Conservation (phyloP, 2,329 filamentous ascomycete genomes). For the Fusarium burgessii region DNA sequence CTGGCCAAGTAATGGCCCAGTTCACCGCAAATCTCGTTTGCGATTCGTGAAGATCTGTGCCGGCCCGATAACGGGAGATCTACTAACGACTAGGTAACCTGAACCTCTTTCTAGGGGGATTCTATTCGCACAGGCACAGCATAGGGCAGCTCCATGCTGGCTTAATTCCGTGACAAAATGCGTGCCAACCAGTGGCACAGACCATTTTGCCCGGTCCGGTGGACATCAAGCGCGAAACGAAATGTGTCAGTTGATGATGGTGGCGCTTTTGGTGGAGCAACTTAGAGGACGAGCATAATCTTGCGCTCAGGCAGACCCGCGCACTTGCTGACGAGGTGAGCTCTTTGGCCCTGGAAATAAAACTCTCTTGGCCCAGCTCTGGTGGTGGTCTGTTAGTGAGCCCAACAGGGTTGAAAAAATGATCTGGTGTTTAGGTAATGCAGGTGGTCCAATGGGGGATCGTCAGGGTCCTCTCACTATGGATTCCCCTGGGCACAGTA, state of each 20-base stretch:
- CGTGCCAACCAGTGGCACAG: conserved; percentile 36
- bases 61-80: conserved; percentile 45
- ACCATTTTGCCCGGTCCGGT: conserved; percentile 26
- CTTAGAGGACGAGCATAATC: conserved; percentile 29
- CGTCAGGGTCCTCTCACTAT: conserved; percentile 44
- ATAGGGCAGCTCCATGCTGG: conserved; percentile 16
- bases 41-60: conserved; percentile 31
- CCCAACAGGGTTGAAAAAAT: conserved; percentile 29
- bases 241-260: conserved; percentile 43
- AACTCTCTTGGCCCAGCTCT: conserved; percentile 2
- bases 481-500: conserved; percentile 18
- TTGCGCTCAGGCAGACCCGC: conserved; percentile 30
- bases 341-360: neutral
- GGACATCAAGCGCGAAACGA: conserved; percentile 23
- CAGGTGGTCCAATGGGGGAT: conserved; percentile 32
- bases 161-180: conserved; percentile 28
- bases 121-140: conserved; percentile 24
- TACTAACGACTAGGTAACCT: conserved; percentile 27
- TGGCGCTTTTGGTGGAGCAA: conserved; percentile 23
- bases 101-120: conserved; percentile 23
- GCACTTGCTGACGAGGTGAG: conserved; percentile 22
- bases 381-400: conserved; percentile 30
- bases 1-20: conserved; percentile 24
- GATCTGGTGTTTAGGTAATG: conserved; percentile 10
- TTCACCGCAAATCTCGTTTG: conserved; percentile 43